Evolutionary conservation across 345 rosid genomes (phyloP), one percentile per base, ranked within the genome.

Genomic region (Pistacia integerrima): DNA sequence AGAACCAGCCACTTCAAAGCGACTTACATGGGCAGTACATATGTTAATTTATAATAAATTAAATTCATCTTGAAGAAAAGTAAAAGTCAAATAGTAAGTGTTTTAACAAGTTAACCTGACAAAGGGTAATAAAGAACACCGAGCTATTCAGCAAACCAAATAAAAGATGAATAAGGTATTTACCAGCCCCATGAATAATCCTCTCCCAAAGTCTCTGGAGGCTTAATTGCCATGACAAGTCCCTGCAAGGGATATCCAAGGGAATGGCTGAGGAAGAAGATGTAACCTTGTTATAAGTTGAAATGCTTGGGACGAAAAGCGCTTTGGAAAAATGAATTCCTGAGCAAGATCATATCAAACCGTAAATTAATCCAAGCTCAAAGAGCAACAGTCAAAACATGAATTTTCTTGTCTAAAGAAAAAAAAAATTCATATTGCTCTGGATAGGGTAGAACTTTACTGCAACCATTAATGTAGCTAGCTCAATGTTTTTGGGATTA

Each of bases 291-390:
- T 80, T 89, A 83, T 92, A 90, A 5, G 80, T 83, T 59, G 98
- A 94, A 84, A 94, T 83, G 81, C 86, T 90, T 33, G 97, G 98
- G 67, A 89, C 93, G 44, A 94, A 94, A 74, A 94, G 84, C 17
- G 92, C 97, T 85, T 89, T 91, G 11, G 93, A 85, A 84, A 94
- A 92, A 81, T 82, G 88, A 66, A 85, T 86, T 78, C 94, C 98
- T 94, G 85, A 73, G 63, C 76, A 79, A 66, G 48, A 75, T 59
- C 6, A 66, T 46, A 48, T 60, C 35, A 78, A 74, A 62, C 72
- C 66, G 55, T 3, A 59, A 72, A 59, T 64, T 60, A 22, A 12
- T 41, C n/a, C 69, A 59, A 57, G 75, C 28, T 67, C 48, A 22
- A 13, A 69, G 35, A 67, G 52, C 12, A 64, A 11, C 60, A 33